Base-by-base conservation (phyloP, 495 filamentous ascomycete genomes). In the Xylaria longipes region DNA sequence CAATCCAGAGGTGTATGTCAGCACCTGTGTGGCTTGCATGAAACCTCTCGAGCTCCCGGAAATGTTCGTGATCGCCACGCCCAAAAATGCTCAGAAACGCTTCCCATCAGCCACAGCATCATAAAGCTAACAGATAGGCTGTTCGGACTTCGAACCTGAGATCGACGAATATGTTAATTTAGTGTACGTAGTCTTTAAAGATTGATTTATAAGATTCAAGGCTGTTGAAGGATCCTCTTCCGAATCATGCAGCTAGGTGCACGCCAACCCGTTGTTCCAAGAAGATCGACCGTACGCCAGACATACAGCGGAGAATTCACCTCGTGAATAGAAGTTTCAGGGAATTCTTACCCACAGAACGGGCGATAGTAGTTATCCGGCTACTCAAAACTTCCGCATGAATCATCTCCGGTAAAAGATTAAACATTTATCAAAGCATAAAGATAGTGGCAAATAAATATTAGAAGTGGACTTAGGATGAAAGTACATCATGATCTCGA, bases 231-330 rank as follows among this genome's bases (percentile, higher is more conserved):
- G 9, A 27, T 48, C 14, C 29, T 25, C 62, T 39, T 39, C n/a
- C 33, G 33, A 48, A 56, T 20, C 2, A 56, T 54, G 65, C 65
- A 67, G 33, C 20, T 43, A 56, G 20, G 43, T 17, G 48, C 48
- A 27, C 35, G 22, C 65, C 31, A 67, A 27, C 31, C 48, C 48
- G 27, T 56, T 54, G 12, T 67, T 17, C n/a, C n/a, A 46, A 20
- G 66, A 60, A 60, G 66, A 46, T 69, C 61, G 25, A 54, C 66
- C 35, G 65, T 67, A 56, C 60, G 45, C 37, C 60, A 63, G 43
- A 63, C 65, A 57, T 68, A 68, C 66, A 69, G 66, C 66, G 66
- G 66, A 69, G 66, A 69, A 69, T 69, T 69, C 61, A n/a, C 52
- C 52, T 69, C 66, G 66, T 69, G 66, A 54, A 15, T 61, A 45